Evolutionary conservation across 2,329 filamentous ascomycete species (phyloP), one percentile per base, ranked within the genome.

Genomic region (Ascochyta koolunga): DNA sequence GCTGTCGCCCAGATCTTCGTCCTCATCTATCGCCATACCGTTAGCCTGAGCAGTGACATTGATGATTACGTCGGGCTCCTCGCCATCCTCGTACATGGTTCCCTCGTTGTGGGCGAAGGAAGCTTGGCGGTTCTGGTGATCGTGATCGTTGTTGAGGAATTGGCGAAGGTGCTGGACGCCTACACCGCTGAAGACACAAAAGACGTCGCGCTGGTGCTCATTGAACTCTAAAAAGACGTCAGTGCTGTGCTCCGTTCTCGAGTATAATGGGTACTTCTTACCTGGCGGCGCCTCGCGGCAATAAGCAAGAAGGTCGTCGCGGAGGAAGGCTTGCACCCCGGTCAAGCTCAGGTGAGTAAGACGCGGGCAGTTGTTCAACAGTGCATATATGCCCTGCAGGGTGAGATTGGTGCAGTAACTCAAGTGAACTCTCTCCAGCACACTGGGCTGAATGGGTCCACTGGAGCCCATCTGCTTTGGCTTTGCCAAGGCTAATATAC

Each of bases 301-400:
- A 73, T 91, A 98, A 5, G 82, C 80, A 47, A 91, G 89, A 25
- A 98, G 83, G 63, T 97, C 93, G 50, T 91, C 87, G 46, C 89
- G 85, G 27, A 96, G 83, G 72, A 99, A 99, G 1, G 91, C 91
- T 67, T 90, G 88, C 3, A 99, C 93, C 16, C 95, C 95, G 6
- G 95, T 99, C 70, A 99, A 82, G 77, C 91, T 96, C 51, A 99
- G 82, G 74, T 99, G 95, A 0, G 95, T 99, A 24, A 99, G 83
- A 50, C 92, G 90, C 8, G 91, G 91, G 73, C 95, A 99, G 59
- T 89, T 89, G 70, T 96, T 96, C 15, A 99, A 84, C 8, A 99
- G 80, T 42, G 87, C 85, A 68, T 96, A 88, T 61, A 99, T 96
- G 66, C 93, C 93, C 92, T 96, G 65, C 38, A 50, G 31, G 1